Evolutionary conservation across 1,139 yeast species (phyloP), one percentile per base, ranked within the genome.

Genomic region (Kodamaea alishanica): DNA sequence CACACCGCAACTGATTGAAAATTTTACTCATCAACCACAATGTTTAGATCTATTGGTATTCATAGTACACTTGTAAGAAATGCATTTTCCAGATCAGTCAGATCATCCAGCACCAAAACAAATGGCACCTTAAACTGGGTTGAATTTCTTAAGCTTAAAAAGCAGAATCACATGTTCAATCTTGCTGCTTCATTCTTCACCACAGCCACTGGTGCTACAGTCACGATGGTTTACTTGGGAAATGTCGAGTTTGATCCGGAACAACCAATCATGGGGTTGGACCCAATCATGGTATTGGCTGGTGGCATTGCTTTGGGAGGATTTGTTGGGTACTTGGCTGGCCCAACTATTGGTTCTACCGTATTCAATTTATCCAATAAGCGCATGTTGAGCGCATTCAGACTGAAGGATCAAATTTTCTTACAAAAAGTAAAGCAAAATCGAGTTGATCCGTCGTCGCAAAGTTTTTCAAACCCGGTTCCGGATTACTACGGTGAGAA

Each of bases 401-500:
- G 67, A 46, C 49, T 60, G 37, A 89, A 84, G 66, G 92, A 92
- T 56, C 76, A 79, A 49, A 71, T 75, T 33, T 92, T 90, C 52
- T 71, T 90, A 58, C 74, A 77, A 47, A 92, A 80, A 56, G 77
- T 92, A 48, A 79, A 77, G 52, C 68, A 70, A 44, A 84, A 88
- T 63, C 75, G 98, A 52, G 97, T 90, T 31, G 96, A 92, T 63
- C 96, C 98, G 8, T 77, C 90, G n/a, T 81, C 87, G 39, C 96
- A 89, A 65, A 81, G 90, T 55, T 83, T 88, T 63, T 79, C 92
- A 45, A 92, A 92, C 63, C 98, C 97, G 8, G 95, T 92, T 32
- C 97, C 97, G 12, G 98, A 92, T 61, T 94, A 89, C 65, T 92
- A 92, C 58, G 98, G 98, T 26, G 98, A 92, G 65, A 86, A 87